Conservation (phyloP, 2,329 filamentous ascomycete species). For the Berkeleyomyces basicola region DNA sequence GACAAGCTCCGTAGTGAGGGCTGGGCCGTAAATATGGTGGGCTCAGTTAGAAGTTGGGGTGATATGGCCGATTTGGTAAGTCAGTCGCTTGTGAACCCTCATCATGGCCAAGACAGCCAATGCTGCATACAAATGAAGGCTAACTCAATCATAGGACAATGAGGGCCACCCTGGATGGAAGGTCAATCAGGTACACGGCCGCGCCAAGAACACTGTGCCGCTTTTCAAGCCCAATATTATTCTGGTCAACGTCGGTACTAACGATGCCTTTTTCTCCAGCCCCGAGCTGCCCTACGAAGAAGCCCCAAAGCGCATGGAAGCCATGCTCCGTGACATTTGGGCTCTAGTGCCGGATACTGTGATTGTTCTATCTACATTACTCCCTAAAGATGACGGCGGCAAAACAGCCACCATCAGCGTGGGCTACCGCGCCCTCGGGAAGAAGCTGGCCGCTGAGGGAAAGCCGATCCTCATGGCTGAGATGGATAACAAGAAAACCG, state of each 20-base stretch:
- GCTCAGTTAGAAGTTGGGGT: constrained; percentile 22
- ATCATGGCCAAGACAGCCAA: too few relatives aligned
- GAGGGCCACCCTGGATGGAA: constrained; percentile 15
- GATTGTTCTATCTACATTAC: constrained; percentile 16
- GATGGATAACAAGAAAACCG: constrained; percentile 10
- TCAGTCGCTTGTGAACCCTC: not conserved
- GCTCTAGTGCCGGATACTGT: constrained; percentile 12
- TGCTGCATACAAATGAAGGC: not conserved
- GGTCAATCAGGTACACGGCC: constrained; percentile 6
- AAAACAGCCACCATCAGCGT: constrained; percentile 21
- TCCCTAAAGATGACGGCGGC: constrained; percentile 16
- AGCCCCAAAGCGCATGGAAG: constrained; percentile 11
- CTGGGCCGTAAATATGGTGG: constrained; percentile 25
- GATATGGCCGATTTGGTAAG: constrained; percentile 20
- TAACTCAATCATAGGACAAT: constrained; percentile 13
- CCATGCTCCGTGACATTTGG: constrained; percentile 15
- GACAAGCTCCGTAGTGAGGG: constrained; percentile 18
- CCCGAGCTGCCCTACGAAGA: not conserved
- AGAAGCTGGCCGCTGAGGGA: constrained; percentile 7
- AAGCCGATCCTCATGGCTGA: constrained; percentile 14
- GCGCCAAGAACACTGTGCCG: constrained; percentile 1
- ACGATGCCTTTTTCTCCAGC: constrained; percentile 15
- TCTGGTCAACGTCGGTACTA: constrained; percentile 17
- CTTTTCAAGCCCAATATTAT: constrained; percentile 16
- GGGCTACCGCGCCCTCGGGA: constrained; percentile 20